Conservation (phyloP, 257 asterid species). For the Paulownia fortunei region DNA sequence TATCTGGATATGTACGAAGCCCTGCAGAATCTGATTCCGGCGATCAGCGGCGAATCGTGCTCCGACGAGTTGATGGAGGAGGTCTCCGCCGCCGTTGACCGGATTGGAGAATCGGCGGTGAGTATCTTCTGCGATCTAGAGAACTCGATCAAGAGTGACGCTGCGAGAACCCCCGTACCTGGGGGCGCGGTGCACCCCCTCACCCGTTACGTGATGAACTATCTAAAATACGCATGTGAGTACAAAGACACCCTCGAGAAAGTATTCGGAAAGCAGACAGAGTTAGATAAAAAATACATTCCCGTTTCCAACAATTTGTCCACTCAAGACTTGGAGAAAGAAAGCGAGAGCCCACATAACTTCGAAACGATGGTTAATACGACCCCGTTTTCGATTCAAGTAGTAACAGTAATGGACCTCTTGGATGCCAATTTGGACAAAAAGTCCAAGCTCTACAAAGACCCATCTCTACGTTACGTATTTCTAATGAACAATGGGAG, state of each 20-base stretch:
- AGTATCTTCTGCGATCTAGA: slow-evolving; percentile 72
- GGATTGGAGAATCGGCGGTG: slow-evolving; percentile 70
- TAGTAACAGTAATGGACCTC: slow-evolving; percentile 64
- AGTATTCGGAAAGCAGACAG: slow-evolving; percentile 47
- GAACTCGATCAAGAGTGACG: slow-evolving; percentile 66
- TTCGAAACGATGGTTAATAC: slow-evolving; percentile 34
- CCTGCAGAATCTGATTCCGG: slow-evolving; percentile 52
- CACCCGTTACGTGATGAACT: slow-evolving; percentile 87
- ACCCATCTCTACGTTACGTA: slow-evolving; percentile 59
- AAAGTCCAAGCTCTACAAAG: slow-evolving; percentile 66
- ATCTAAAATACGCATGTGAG: slow-evolving; percentile 71
- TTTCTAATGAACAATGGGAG: slow-evolving; percentile 92
- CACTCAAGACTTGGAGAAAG: slow-evolving; percentile 33
- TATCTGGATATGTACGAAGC: slow-evolving; percentile 78
- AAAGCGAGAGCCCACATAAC: slow-evolving; percentile 50
- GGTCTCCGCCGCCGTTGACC: slow-evolving; percentile 48
- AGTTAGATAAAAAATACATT: slow-evolving; percentile 24
- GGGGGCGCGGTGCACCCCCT: slow-evolving; percentile 97
- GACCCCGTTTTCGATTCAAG: slow-evolving; percentile 56
- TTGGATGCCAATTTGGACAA: slow-evolving; percentile 60
- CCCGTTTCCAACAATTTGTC: neutral
- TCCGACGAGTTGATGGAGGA: slow-evolving; percentile 52
- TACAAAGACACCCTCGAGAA: slow-evolving; percentile 64
- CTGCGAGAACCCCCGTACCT: slow-evolving; percentile 62
- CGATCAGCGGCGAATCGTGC: slow-evolving; percentile 44